phyloP scores from a whole-genome alignment of 1,284 basidiomycete species.

The Vanrija sp. region DNA sequence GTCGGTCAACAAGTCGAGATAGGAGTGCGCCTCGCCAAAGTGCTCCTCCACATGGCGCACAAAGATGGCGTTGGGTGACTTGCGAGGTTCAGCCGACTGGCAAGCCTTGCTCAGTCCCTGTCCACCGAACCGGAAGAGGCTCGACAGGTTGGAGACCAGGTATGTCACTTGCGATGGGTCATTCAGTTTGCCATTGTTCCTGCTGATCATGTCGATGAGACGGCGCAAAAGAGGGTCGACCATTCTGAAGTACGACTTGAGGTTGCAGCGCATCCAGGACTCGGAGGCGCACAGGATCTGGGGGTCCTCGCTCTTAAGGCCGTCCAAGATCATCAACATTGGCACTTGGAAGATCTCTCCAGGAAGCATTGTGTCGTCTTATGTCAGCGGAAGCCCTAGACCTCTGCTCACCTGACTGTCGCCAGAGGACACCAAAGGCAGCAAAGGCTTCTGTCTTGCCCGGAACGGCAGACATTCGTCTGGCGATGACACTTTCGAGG shows the following conservation, averaged over 20 bases:
- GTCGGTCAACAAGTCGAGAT: conserved; percentile 12
- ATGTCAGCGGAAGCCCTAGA: background rate
- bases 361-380: conserved; percentile 76
- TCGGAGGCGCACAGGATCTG: conserved; percentile 71
- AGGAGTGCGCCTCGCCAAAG: conserved; percentile 10
- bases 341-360: conserved; percentile 78
- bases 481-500: conserved; percentile 61
- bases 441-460: conserved; percentile 59
- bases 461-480: conserved; percentile 33
- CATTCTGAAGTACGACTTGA: conserved; percentile 85
- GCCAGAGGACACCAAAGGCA: conserved; percentile 89
- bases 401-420: conserved; percentile 65
- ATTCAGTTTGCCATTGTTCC: background rate
- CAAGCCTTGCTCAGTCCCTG: conserved; percentile 56
- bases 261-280: conserved; percentile 90
- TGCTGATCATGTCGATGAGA: conserved; percentile 4
- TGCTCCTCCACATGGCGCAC: conserved; percentile 4
- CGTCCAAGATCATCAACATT: conserved; percentile 81
- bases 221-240: conserved; percentile 81
- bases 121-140: conserved; percentile 79
- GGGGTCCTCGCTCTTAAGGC: conserved; percentile 70
- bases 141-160: conserved; percentile 61
- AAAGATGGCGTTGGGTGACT: conserved; percentile 17
- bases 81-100: conserved; percentile 19
- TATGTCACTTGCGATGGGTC: conserved; percentile 20